phyloP scores from a whole-genome alignment of 2,329 filamentous ascomycete genomes.

The Fusarium pseudonygamai region DNA sequence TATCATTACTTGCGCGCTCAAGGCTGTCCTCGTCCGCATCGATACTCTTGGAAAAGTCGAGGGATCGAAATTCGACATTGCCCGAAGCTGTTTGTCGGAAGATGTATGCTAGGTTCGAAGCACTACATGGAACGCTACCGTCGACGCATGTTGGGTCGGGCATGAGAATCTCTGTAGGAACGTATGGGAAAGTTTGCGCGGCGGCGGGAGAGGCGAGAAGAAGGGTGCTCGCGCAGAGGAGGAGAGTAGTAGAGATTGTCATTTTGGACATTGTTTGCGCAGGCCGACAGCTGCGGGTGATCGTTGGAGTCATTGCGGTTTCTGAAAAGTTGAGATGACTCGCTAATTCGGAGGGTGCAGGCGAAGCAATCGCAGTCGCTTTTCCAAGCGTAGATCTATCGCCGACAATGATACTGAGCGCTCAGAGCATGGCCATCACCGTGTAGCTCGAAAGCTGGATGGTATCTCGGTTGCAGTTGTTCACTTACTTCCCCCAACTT shows the following conservation, averaged over 20 bases:
- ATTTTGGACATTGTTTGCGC: slow-evolving; percentile 11
- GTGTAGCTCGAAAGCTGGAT: slow-evolving; percentile 23
- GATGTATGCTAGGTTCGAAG: slow-evolving; percentile 70
- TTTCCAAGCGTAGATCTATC: slow-evolving; percentile 21
- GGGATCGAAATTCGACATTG: slow-evolving; percentile 64
- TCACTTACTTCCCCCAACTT: not conserved
- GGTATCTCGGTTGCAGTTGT: not conserved
- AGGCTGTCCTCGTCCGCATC: slow-evolving; percentile 54
- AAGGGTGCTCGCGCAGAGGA: slow-evolving; percentile 10
- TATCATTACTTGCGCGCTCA: slow-evolving; percentile 61
- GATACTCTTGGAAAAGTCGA: slow-evolving; percentile 72
- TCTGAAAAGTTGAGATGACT: not conserved
- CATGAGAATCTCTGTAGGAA: slow-evolving; percentile 77
- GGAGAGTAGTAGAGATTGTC: slow-evolving; percentile 7
- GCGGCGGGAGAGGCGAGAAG: slow-evolving; percentile 36
- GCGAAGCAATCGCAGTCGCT: not conserved
- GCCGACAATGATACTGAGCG: slow-evolving; percentile 15
- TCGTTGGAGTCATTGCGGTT: slow-evolving; percentile 12
- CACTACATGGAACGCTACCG: slow-evolving; percentile 48
- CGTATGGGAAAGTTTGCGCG: slow-evolving; percentile 73
- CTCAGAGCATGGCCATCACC: slow-evolving; percentile 30
- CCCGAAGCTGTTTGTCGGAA: slow-evolving; percentile 64
- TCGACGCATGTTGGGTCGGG: slow-evolving; percentile 55
- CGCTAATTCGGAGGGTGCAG: slow-evolving; percentile 3
- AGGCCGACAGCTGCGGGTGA: slow-evolving; percentile 2